These are phyloP conservation scores for Larix kaempferi DNA, from an alignment of 75 land plant species.

Conservation along the genomic window DNA sequence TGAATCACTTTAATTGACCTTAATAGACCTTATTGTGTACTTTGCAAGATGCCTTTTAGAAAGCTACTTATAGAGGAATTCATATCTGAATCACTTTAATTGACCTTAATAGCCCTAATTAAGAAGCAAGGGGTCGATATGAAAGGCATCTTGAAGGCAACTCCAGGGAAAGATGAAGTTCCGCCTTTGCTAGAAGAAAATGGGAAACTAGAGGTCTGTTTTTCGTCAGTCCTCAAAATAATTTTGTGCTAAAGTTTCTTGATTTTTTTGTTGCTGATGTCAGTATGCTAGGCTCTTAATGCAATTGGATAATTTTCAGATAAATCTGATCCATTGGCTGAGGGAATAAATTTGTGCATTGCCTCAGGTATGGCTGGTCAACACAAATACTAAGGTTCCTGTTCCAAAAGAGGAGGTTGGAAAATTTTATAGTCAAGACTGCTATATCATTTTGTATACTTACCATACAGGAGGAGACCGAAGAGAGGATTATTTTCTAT, in stretches of 20 bases:
- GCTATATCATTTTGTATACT: slow-evolving; percentile 40
- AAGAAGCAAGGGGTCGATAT: slow-evolving; percentile 52
- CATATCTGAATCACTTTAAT: not conserved
- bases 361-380: slow-evolving; percentile 40
- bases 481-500: slow-evolving; percentile 43
- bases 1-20: not conserved
- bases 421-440: slow-evolving; percentile 31
- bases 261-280: not conserved
- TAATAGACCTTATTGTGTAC: slow-evolving; percentile 17
- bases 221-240: not conserved
- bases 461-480: slow-evolving; percentile 28
- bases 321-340: not conserved
- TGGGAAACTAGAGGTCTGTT: slow-evolving; percentile 46
- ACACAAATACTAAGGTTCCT: slow-evolving; percentile 22
- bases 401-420: slow-evolving; percentile 37
- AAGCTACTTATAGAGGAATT: not conserved
- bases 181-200: slow-evolving; percentile 27
- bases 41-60: not conserved
- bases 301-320: not conserved
- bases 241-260: not conserved
- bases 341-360: not conserved
- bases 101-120: slow-evolving; percentile 22
- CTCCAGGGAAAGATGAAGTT: slow-evolving; percentile 38
- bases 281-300: not conserved
- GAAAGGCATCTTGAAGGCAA: slow-evolving; percentile 43